phyloP scores from a whole-genome alignment of 176 grass and related monocot genomes.

The Zoysia japonica region DNA sequence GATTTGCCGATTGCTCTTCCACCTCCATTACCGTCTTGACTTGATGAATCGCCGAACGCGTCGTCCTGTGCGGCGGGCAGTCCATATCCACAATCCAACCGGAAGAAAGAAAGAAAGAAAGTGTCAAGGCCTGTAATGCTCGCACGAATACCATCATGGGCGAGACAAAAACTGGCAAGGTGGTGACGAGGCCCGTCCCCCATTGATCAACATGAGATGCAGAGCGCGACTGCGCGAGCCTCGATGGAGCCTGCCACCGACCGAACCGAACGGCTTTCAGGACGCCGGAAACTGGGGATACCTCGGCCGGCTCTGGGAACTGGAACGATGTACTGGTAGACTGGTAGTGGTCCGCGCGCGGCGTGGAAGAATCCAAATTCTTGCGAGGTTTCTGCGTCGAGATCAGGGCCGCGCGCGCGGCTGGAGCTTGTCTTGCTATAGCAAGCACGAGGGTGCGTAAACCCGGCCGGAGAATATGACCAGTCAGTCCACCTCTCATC shows the following conservation, averaged over 20 bases:
- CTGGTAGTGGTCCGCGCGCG: neutral
- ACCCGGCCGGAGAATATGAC: neutral
- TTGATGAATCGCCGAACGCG: no score
- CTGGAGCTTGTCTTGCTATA: neutral
- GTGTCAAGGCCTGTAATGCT: no score
- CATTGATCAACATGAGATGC: neutral
- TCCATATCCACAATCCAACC: no score
- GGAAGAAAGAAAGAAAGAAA: no score
- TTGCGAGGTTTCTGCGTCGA: constrained; percentile 3
- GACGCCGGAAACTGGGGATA: no score
- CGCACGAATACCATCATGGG: neutral
- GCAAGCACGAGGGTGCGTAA: no score
- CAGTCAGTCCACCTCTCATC: neutral
- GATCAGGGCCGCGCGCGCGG: neutral
- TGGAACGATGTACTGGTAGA: neutral
- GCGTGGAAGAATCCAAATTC: constrained; percentile 25
- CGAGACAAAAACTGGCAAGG: neutral
- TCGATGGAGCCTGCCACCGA: no score
- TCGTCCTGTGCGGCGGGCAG: no score
- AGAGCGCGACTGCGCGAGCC: no score
- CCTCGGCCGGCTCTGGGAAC: neutral
- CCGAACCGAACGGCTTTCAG: no score
- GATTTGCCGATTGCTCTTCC: no score
- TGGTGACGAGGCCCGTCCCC: neutral
- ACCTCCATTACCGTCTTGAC: no score